phyloP scores from a whole-genome alignment of 139 green algal genomes.

The Micractinium sp. region DNA sequence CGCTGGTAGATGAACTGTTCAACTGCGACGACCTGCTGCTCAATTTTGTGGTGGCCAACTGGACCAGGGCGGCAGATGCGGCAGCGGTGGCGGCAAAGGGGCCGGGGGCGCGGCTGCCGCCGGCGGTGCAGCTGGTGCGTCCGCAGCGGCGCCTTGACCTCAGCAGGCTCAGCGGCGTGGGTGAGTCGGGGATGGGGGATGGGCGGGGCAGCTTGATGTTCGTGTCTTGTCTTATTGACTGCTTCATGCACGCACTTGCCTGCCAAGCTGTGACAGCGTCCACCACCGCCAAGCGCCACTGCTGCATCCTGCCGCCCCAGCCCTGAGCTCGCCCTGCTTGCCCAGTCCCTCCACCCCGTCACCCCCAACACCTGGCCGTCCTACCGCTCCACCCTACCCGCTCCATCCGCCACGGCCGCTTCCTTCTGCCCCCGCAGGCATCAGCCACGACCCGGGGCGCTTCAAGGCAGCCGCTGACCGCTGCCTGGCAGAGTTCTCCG shows the following conservation, averaged over 20 bases:
- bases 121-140: conserved; percentile 14
- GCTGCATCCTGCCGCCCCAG: not conserved
- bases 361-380: not conserved
- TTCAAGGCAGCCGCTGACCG: conserved; percentile 11
- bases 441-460: conserved; percentile 6
- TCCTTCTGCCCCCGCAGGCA: conserved; percentile 13
- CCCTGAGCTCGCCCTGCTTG: not conserved
- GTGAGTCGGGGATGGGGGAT: not conserved
- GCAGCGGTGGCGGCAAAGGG: too few relatives aligned
- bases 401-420: not conserved
- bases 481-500: not conserved
- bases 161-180: conserved; percentile 33
- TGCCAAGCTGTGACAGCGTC: not conserved
- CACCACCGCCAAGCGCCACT: conserved; percentile 6
- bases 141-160: conserved; percentile 40
- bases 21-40: conserved; percentile 67
- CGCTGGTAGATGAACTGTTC: conserved; percentile 52
- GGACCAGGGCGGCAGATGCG: not conserved
- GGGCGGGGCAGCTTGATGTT: too few relatives aligned
- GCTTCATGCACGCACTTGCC: too few relatives aligned
- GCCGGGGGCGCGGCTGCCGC: not conserved
- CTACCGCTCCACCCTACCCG: not conserved
- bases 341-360: not conserved
- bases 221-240: too few relatives aligned
- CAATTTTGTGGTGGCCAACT: conserved; percentile 64